Conservation (phyloP, 1,139 yeast genomes). For the Debaryomycetaceae sp. region DNA sequence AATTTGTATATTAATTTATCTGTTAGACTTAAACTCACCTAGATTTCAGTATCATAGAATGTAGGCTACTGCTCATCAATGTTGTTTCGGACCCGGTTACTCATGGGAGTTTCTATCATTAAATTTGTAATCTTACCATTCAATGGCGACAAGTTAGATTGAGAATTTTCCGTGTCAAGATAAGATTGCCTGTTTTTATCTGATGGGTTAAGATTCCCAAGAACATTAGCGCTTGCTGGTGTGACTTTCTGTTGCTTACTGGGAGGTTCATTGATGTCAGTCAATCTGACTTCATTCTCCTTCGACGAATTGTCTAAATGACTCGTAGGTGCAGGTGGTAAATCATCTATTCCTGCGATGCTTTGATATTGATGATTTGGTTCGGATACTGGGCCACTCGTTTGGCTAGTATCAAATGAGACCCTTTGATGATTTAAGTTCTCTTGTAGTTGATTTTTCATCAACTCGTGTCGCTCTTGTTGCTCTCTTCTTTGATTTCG, state of each 20-base stretch:
- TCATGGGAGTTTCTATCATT: constrained; percentile 7
- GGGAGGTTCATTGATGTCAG: neutral
- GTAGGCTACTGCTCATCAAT: neutral
- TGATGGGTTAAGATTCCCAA: neutral
- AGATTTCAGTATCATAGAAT: no score
- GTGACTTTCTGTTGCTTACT: neutral
- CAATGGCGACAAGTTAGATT: constrained; percentile 11
- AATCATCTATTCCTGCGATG: neutral
- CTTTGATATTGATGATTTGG: neutral
- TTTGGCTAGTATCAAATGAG: neutral
- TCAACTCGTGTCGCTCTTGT: constrained; percentile 4
- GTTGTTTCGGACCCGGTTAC: neutral
- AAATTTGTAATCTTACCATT: constrained; percentile 13
- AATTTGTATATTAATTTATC: neutral
- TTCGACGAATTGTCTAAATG: neutral
- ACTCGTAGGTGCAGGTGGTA: neutral
- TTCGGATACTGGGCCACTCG: neutral
- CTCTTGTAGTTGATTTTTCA: constrained; percentile 3
- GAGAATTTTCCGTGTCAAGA: neutral
- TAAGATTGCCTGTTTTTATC: neutral
- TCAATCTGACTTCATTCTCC: neutral
- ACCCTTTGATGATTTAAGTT: constrained; percentile 1
- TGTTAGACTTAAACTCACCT: neutral
- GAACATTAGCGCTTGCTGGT: neutral
- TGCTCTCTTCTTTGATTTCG: constrained; percentile 5